phyloP scores from a whole-genome alignment of 768 basidiomycete species.

The Pulveroboletus sp. region DNA sequence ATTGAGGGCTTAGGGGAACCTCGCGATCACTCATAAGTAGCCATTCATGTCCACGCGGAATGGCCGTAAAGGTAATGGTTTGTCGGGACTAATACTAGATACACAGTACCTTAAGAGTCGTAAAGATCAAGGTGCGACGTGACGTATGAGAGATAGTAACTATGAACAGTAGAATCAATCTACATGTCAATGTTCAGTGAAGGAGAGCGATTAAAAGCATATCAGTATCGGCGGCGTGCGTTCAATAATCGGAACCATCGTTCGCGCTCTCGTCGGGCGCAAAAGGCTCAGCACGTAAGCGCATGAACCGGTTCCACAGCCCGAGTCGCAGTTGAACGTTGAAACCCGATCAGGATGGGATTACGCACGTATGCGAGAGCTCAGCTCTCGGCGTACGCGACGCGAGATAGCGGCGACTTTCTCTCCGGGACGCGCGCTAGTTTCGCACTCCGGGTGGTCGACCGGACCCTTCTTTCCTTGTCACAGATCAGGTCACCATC shows the following conservation, averaged over 20 bases:
- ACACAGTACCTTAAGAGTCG: slow-evolving; percentile 28
- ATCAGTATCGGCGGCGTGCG: not conserved
- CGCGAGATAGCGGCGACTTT: slow-evolving; percentile 26
- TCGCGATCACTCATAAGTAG: not conserved
- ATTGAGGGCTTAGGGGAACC: too few species aligned
- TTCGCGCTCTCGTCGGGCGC: not conserved
- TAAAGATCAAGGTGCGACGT: not conserved
- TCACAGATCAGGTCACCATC: slow-evolving; percentile 1
- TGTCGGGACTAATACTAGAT: slow-evolving; percentile 21
- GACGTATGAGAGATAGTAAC: not conserved
- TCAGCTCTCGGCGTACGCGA: slow-evolving; percentile 21
- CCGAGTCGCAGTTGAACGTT: not conserved
- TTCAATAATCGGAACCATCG: not conserved
- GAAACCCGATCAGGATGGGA: not conserved
- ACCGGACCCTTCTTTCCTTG: not conserved
- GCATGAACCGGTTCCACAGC: not conserved
- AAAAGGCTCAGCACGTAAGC: not conserved
- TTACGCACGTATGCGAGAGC: slow-evolving; percentile 1
- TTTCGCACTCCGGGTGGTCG: slow-evolving; percentile 5
- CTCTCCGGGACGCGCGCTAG: slow-evolving; percentile 13
- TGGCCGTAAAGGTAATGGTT: not conserved
- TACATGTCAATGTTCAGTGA: slow-evolving; percentile 3
- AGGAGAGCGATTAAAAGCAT: slow-evolving; percentile 7
- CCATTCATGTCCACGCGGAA: not conserved
- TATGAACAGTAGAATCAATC: slow-evolving; percentile 29